These are phyloP conservation scores for Fusarium incarnatum DNA, from an alignment of 2,329 filamentous ascomycete species.

Conservation along the genomic window DNA sequence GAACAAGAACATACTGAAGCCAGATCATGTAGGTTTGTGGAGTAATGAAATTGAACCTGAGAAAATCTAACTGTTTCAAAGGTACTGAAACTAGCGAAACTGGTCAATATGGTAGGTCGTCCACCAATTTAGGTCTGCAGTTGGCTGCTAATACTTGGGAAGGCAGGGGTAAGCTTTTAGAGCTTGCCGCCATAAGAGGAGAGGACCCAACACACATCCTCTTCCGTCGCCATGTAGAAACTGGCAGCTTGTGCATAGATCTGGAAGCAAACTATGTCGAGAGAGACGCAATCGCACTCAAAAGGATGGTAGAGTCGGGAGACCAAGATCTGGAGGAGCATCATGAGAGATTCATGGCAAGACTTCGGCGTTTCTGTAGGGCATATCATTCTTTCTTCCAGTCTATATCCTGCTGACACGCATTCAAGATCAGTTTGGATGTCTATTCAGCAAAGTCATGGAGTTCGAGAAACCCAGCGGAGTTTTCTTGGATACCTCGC, in stretches of 20 bases:
- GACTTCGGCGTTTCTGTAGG: conserved; percentile 21
- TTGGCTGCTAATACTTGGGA: conserved; percentile 4
- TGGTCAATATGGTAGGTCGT: background rate
- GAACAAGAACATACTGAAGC: background rate
- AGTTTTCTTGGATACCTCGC: background rate
- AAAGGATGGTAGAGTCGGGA: conserved; percentile 7
- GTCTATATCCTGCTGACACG: background rate
- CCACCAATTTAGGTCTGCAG: background rate
- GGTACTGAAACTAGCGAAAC: background rate
- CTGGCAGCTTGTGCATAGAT: conserved; percentile 11
- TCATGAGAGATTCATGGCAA: conserved; percentile 1
- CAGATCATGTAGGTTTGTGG: conserved; percentile 3
- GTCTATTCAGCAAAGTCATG: conserved; percentile 8
- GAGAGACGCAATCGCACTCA: conserved; percentile 1
- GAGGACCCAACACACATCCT: conserved; percentile 19
- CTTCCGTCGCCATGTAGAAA: conserved; percentile 5
- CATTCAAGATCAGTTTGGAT: conserved; percentile 11
- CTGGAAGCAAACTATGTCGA: conserved; percentile 15
- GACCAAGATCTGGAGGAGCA: conserved; percentile 11
- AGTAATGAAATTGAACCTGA: background rate
- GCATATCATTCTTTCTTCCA: background rate
- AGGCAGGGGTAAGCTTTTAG: conserved; percentile 16
- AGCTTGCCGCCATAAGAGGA: conserved; percentile 5
- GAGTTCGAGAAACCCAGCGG: conserved; percentile 9
- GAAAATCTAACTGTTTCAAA: background rate